Base-by-base conservation (phyloP, 257 asterid species). In the Scutellaria barbata region DNA sequence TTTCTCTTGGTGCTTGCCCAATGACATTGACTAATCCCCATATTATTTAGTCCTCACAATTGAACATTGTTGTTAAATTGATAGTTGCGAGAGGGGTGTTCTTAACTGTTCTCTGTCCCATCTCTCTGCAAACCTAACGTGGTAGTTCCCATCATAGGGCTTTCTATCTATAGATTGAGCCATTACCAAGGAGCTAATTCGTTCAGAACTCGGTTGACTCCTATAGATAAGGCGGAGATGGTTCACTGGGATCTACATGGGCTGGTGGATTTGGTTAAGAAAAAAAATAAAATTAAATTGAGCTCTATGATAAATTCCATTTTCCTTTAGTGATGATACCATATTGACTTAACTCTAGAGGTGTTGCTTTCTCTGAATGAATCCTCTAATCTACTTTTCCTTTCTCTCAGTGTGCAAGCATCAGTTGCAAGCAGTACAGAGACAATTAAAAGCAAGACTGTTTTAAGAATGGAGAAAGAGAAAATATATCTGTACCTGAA, bases 401-500 rank as follows among this genome's bases (percentile, higher is more conserved):
- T 70, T 78, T 74, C 43, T 80, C 70, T 76, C 76, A 92, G 96
- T 50, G 96, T 94, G 84, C 99, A 94, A 89, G 98, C 99, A 76
- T 91, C 99, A 66, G 99, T 94, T 71, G 89, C 90, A 12, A 85
- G 96, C 71, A 94, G 93, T 74, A 83, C 99, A 7, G 96, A 89
- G 76, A 52, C 46, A 69, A 88, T 80, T 56, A 94, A 94, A 74
- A 85, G 87, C 68, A 94, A 94, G 83, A 91, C 98, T 57, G 78
- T 89, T 42, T 81, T 94, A 81, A 91, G 30, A 79, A 84, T 94
- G 90, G 98, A 94, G 86, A 94, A 89, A 76, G 96, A 79, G 77
- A 94, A 77, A 91, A 85, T 94, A 71, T 86, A 91, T 79, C 82
- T 94, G 18, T 53, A 77, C 77, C 83, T 91, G 76, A 91, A 88